phyloP scores from a whole-genome alignment of 1,284 basidiomycete genomes.

The Gastroboletus turbinatus region DNA sequence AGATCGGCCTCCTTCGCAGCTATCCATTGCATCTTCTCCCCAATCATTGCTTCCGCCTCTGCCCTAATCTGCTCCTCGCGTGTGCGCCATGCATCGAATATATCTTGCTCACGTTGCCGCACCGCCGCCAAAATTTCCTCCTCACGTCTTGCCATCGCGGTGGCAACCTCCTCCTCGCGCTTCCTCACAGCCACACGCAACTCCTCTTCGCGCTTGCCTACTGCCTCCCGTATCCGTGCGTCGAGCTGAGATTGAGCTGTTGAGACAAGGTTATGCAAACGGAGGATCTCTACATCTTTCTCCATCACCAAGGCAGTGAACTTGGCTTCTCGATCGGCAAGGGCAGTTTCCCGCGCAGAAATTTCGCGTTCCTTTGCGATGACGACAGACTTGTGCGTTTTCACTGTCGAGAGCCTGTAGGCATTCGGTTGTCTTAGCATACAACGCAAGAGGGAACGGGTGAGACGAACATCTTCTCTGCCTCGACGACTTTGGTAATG shows the following conservation, averaged over 20 bases:
- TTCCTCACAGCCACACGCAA: conserved; percentile 61
- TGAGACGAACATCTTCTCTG: conserved; percentile 70
- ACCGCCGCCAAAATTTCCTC: conserved; percentile 74
- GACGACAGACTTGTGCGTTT: conserved; percentile 57
- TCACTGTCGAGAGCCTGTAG: conserved; percentile 58
- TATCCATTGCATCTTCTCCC: conserved; percentile 56
- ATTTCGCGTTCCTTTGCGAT: conserved; percentile 64
- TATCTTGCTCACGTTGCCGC: conserved; percentile 62
- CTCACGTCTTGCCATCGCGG: conserved; percentile 61
- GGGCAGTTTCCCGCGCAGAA: conserved; percentile 51
- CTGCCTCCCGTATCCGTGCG: conserved; percentile 55
- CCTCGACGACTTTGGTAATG: conserved; percentile 72
- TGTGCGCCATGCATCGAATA: conserved; percentile 61
- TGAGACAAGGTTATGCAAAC: conserved; percentile 45
- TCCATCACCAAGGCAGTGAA: conserved; percentile 47
- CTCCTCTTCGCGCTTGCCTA: conserved; percentile 63
- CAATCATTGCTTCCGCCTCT: conserved; percentile 48
- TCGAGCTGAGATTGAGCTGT: conserved; percentile 46
- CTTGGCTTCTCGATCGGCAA: conserved; percentile 56
- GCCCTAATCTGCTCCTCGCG: conserved; percentile 56
- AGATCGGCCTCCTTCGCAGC: conserved; percentile 51
- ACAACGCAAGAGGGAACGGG: neutral
- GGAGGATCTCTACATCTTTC: conserved; percentile 59
- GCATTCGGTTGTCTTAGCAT: neutral
- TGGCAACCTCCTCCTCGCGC: conserved; percentile 69